These are phyloP conservation scores for Panaeolus cyanescens DNA, from an alignment of 768 basidiomycete genomes.

Conservation along the genomic window DNA sequence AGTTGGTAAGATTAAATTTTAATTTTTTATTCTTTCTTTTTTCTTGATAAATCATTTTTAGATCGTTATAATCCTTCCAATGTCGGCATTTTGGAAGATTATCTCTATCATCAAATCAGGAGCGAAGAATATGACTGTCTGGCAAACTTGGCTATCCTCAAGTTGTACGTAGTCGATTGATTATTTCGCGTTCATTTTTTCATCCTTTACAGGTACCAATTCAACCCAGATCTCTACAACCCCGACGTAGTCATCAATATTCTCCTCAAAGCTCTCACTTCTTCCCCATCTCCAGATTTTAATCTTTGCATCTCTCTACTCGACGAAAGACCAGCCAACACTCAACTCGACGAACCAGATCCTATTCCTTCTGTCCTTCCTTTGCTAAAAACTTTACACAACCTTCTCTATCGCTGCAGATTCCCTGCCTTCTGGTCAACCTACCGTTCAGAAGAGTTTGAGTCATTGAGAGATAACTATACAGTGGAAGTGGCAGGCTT, in stretches of 20 bases:
- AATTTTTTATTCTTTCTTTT: constrained; percentile 8
- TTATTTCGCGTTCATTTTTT: background rate
- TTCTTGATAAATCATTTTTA: constrained; percentile 27
- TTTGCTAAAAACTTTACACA: constrained; percentile 64
- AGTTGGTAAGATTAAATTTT: constrained; percentile 59
- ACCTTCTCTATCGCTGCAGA: constrained; percentile 78
- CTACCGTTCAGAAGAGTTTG: constrained; percentile 71
- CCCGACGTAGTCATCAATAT: constrained; percentile 93
- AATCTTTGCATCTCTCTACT: constrained; percentile 92
- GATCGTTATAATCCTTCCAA: constrained; percentile 98
- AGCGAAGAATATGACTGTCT: constrained; percentile 92
- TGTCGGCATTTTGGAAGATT: constrained; percentile 91
- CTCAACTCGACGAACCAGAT: constrained; percentile 76
- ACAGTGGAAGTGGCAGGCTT: constrained; percentile 84
- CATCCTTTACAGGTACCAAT: constrained; percentile 73
- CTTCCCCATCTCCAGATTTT: constrained; percentile 89
- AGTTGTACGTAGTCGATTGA: constrained; percentile 60
- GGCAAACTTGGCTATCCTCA: constrained; percentile 92
- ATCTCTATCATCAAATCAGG: constrained; percentile 92
- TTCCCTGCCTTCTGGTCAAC: constrained; percentile 86
- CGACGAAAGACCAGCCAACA: constrained; percentile 63
- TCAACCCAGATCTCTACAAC: constrained; percentile 92
- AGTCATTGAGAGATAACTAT: constrained; percentile 80
- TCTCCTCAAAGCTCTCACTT: constrained; percentile 87
- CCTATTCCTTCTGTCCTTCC: constrained; percentile 75